Percentiles rank a stretch among this genome's conserved stretches.
phyloP scores from a whole-genome alignment of 1,284 basidiomycete species.

The Microbotryomycetes sp. region DNA sequence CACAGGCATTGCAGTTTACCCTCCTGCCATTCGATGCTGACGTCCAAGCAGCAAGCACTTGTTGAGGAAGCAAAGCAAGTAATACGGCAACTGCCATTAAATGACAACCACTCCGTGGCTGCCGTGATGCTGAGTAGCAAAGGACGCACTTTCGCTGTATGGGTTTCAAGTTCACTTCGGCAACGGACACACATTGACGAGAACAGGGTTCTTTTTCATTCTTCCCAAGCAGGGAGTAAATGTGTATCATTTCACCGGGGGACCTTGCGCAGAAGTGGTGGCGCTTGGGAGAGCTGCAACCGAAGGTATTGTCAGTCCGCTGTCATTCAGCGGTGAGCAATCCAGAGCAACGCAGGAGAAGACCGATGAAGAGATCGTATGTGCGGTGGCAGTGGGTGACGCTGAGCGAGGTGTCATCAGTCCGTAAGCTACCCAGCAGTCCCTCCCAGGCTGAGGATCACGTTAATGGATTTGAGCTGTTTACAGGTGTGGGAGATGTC shows the following conservation, averaged over 20 bases:
- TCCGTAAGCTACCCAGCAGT: neutral
- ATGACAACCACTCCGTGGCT: neutral
- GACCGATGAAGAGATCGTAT: neutral
- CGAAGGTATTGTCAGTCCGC: neutral
- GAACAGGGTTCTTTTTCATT: neutral
- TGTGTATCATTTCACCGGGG: neutral
- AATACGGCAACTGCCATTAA: neutral
- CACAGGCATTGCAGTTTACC: neutral
- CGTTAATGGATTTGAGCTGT: too few relatives aligned
- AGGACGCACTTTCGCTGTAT: neutral
- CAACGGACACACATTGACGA: too few relatives aligned
- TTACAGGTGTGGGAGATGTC: neutral
- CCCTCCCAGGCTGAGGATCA: too few relatives aligned
- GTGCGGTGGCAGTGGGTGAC: neutral
- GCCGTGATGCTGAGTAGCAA: neutral
- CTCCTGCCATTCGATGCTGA: neutral
- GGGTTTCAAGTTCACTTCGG: neutral
- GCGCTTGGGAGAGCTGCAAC: neutral
- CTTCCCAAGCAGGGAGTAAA: neutral
- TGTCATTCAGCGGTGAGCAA: too few relatives aligned
- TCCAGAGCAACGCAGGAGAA: too few relatives aligned
- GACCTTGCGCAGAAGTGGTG: neutral
- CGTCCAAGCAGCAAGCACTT: neutral
- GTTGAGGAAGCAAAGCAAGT: neutral
- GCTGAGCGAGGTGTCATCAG: neutral